These are phyloP conservation scores for Diplodia corticola DNA, from an alignment of 2,329 filamentous ascomycete genomes.

Conservation along the genomic window DNA sequence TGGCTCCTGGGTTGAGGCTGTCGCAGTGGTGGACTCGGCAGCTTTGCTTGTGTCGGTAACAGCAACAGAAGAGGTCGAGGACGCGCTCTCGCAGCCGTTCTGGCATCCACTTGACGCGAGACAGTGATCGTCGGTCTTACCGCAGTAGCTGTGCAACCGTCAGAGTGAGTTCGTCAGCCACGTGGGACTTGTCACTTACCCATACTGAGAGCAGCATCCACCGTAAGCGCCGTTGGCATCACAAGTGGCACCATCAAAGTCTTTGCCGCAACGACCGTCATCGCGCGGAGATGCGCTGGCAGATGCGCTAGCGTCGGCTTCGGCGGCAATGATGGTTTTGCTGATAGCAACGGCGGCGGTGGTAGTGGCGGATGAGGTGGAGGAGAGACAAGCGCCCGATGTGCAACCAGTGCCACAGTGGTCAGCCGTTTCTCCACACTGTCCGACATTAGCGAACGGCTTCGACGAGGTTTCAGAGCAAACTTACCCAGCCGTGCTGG, in stretches of 20 bases:
- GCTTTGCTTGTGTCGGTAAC: conserved; percentile 25
- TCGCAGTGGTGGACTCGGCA: background rate
- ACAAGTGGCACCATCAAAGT: conserved; percentile 31
- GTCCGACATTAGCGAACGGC: conserved; percentile 27
- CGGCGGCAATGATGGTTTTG: conserved; percentile 7
- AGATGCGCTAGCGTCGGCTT: background rate
- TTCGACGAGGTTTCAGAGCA: background rate
- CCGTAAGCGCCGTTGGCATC: conserved; percentile 27
- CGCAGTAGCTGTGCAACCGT: conserved; percentile 35
- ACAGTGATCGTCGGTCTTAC: conserved; percentile 40
- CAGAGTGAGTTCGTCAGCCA: conserved; percentile 22
- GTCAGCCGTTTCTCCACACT: conserved; percentile 47
- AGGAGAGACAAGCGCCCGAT: conserved; percentile 33
- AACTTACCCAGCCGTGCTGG: conserved; percentile 38
- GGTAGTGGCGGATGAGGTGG: conserved; percentile 21
- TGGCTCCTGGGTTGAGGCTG: conserved; percentile 30
- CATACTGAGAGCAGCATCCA: conserved; percentile 29
- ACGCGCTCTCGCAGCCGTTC: conserved; percentile 39
- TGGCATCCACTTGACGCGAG: conserved; percentile 42
- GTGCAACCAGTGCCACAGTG: conserved; percentile 42
- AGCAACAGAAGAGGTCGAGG: conserved; percentile 24
- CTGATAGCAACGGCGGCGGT: conserved; percentile 19
- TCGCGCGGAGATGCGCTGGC: conserved; percentile 24
- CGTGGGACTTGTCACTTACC: conserved; percentile 24
- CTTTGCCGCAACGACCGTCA: conserved; percentile 33